A percentile compares a stretch with the other conserved stretches of the same genome.
Conservation (phyloP, 2,329 filamentous ascomycete species). For the Fusarium papillatum region DNA sequence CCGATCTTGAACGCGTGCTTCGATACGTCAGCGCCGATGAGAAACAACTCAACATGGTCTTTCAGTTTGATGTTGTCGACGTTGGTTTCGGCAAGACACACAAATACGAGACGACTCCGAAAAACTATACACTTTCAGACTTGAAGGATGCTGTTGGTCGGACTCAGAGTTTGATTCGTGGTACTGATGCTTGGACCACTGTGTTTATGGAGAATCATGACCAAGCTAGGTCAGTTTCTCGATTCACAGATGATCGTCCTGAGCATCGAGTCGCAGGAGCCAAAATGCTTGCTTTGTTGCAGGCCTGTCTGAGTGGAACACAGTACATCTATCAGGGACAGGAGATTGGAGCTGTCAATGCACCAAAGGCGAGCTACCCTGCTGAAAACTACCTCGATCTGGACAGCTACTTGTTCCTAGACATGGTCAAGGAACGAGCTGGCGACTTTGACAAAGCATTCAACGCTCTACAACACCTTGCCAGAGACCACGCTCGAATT, state of each 20-base stretch:
- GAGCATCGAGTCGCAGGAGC: conserved; percentile 62
- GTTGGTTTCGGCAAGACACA: conserved; percentile 66
- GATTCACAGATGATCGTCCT: conserved; percentile 65
- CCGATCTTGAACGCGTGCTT: conserved; percentile 68
- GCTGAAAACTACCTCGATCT: conserved; percentile 66
- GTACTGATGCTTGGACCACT: conserved; percentile 73
- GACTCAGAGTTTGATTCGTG: conserved; percentile 65
- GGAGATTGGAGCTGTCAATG: conserved; percentile 75
- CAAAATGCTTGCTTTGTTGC: conserved; percentile 71
- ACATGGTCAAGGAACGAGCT: conserved; percentile 47
- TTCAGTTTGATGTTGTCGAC: conserved; percentile 76
- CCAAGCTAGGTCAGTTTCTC: conserved; percentile 69
- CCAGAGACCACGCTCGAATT: conserved; percentile 74
- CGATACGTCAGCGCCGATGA: conserved; percentile 70
- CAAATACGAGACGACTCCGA: conserved; percentile 64
- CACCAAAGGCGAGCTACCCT: conserved; percentile 70
- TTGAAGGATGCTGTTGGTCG: conserved; percentile 62
- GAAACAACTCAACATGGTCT: conserved; percentile 77
- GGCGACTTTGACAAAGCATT: conserved; percentile 53
- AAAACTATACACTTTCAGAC: conserved; percentile 60
- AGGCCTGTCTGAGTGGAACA: conserved; percentile 67
- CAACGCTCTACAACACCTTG: conserved; percentile 48
- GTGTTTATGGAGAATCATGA: conserved; percentile 77
- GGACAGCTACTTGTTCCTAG: conserved; percentile 59
- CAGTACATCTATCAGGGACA: conserved; percentile 78